A percentile compares a stretch with the other conserved stretches of the same genome.
These are phyloP conservation scores for Bacidia rubella DNA, from an alignment of 495 filamentous ascomycete genomes.

Conservation along the genomic window DNA sequence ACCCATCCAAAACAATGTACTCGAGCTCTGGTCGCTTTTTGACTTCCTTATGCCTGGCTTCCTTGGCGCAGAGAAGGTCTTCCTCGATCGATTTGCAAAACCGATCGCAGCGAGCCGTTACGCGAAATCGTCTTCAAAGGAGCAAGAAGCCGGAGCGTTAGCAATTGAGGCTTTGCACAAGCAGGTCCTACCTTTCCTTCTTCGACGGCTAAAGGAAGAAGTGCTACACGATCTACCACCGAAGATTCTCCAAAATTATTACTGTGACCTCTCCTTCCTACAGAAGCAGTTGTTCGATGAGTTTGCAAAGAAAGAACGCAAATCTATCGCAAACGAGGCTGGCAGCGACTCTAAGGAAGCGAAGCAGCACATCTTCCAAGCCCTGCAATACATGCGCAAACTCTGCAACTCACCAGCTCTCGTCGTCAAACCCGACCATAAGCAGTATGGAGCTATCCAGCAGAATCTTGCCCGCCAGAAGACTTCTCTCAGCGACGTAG, in stretches of 20 bases:
- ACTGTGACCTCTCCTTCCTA: conserved; percentile 93
- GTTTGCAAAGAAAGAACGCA: conserved; percentile 85
- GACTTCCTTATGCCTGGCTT: conserved; percentile 99
- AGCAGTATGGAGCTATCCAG: conserved; percentile 76
- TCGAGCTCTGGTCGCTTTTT: conserved; percentile 97
- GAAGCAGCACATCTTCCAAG: conserved; percentile 98
- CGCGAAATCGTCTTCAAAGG: conserved; percentile 92
- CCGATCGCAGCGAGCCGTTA: conserved; percentile 90
- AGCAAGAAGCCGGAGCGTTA: conserved; percentile 91
- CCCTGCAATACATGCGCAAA: conserved; percentile 97
- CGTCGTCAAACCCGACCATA: conserved; percentile 87
- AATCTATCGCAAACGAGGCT: conserved; percentile 64
- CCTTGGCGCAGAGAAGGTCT: conserved; percentile 95
- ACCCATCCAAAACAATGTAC: conserved; percentile 94
- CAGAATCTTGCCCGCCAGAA: conserved; percentile 53
- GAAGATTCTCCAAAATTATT: conserved; percentile 99
- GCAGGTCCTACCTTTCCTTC: conserved; percentile 90
- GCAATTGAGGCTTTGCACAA: conserved; percentile 97
- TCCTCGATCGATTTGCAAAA: conserved; percentile 92
- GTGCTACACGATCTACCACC: conserved; percentile 91
- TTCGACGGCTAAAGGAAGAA: conserved; percentile 94
- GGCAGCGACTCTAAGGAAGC: conserved; percentile 69
- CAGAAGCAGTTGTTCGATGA: conserved; percentile 93
- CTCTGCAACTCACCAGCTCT: conserved; percentile 93
- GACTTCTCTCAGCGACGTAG: conserved; percentile 66